Conservation (phyloP, 1,284 basidiomycete genomes). For the Tremellales sp. region DNA sequence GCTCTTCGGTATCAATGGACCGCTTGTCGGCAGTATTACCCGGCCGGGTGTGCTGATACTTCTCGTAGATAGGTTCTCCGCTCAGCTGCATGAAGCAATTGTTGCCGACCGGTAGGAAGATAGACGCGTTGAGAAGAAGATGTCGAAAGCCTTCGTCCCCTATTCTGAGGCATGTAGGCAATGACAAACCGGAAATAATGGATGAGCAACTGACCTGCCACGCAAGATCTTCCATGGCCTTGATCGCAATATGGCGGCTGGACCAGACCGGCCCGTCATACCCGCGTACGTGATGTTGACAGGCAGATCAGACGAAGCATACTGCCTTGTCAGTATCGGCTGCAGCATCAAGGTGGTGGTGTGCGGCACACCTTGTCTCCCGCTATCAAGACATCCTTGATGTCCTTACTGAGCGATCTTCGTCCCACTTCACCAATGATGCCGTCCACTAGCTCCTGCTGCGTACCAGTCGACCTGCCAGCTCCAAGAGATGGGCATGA, state of each 20-base stretch:
- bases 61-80: constrained; percentile 46
- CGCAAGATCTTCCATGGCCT: constrained; percentile 31
- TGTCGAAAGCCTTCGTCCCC: constrained; percentile 48
- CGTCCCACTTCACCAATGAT: constrained; percentile 22
- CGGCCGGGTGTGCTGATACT: constrained; percentile 30
- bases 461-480: constrained; percentile 4
- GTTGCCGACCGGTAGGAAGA: constrained; percentile 50
- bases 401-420: neutral
- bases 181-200: neutral
- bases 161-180: constrained; percentile 27
- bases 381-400: constrained; percentile 14
- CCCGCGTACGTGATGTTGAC: constrained; percentile 21
- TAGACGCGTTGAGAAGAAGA: constrained; percentile 47
- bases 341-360: neutral
- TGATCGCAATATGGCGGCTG: constrained; percentile 18
- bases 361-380: constrained; percentile 16
- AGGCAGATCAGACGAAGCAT: constrained; percentile 12
- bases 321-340: constrained; percentile 1
- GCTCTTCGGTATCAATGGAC: no score
- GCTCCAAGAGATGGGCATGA: neutral
- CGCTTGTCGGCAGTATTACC: no score
- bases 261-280: constrained; percentile 18
- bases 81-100: constrained; percentile 52
- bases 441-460: constrained; percentile 35
- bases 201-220: constrained; percentile 16